Percentiles rank a stretch among this genome's conserved stretches.
phyloP scores from a whole-genome alignment of 2,329 filamentous ascomycete species.

The Blastomyces gilchristii region DNA sequence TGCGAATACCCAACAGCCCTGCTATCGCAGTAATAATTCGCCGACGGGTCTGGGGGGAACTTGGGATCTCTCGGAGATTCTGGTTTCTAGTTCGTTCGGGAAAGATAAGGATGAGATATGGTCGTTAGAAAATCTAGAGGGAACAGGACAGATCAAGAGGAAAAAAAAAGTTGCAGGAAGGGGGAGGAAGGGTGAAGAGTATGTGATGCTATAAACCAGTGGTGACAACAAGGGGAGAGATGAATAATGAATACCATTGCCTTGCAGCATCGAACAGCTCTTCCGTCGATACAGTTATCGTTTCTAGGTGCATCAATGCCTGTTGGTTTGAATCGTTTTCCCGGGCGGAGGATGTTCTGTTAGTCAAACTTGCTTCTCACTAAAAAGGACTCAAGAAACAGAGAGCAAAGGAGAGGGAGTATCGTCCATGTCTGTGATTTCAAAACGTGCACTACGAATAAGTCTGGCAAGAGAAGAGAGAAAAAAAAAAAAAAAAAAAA shows the following conservation, averaged over 20 bases:
- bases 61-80: neutral
- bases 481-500: too few relatives aligned
- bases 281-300: slow-evolving; percentile 9
- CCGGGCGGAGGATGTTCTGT: neutral
- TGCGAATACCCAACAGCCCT: neutral
- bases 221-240: neutral
- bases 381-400: neutral
- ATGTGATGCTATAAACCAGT: neutral
- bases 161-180: neutral
- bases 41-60: neutral
- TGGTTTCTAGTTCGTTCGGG: neutral
- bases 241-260: neutral
- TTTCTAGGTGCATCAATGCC: slow-evolving; percentile 11
- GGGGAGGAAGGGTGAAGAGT: neutral
- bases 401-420: neutral
- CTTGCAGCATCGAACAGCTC: slow-evolving; percentile 12
- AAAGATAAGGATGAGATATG: neutral
- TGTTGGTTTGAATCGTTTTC: neutral
- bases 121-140: neutral
- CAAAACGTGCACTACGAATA: too few relatives aligned
- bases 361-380: neutral
- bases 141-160: neutral
- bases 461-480: neutral
- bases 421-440: neutral
- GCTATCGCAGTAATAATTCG: slow-evolving; percentile 4